Conservation (phyloP, 2,329 filamentous ascomycete genomes). For the Alternaria longipes region DNA sequence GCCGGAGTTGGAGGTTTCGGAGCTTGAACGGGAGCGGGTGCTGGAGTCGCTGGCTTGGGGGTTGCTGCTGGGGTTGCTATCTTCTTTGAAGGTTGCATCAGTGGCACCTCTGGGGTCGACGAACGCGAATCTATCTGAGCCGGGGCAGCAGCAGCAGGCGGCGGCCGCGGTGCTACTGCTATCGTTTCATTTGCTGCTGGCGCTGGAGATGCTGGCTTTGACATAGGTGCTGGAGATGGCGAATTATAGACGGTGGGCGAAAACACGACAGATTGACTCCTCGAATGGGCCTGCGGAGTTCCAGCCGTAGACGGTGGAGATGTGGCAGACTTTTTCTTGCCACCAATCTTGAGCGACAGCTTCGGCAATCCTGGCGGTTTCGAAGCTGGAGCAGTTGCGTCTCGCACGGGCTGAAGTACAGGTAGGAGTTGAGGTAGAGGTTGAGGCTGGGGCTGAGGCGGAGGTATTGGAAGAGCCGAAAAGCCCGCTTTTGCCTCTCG, state of each 20-base stretch:
- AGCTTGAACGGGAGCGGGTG: slow-evolving; percentile 2
- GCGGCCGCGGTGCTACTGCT: neutral
- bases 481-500: neutral
- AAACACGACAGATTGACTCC: slow-evolving; percentile 24
- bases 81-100: slow-evolving; percentile 29
- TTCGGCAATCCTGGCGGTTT: slow-evolving; percentile 20
- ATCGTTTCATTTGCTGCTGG: neutral
- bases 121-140: slow-evolving; percentile 26
- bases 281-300: slow-evolving; percentile 16
- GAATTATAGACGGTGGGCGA: slow-evolving; percentile 30
- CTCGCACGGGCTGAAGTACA: slow-evolving; percentile 16
- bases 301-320: slow-evolving; percentile 26
- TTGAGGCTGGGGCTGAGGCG: slow-evolving; percentile 5
- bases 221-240: slow-evolving; percentile 26
- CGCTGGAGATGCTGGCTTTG: slow-evolving; percentile 28
- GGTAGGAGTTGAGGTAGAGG: slow-evolving; percentile 4
- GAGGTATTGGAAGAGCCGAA: slow-evolving; percentile 8
- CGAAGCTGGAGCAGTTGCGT: slow-evolving; percentile 10
- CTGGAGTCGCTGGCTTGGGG: slow-evolving; percentile 17
- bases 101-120: slow-evolving; percentile 29
- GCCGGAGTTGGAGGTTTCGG: neutral
- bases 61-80: slow-evolving; percentile 28
- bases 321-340: slow-evolving; percentile 19
- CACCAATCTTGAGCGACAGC: slow-evolving; percentile 37
- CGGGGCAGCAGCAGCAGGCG: slow-evolving; percentile 12